These are phyloP conservation scores for Aspergillus cristatus DNA, from an alignment of 495 filamentous ascomycete species.

Conservation along the genomic window DNA sequence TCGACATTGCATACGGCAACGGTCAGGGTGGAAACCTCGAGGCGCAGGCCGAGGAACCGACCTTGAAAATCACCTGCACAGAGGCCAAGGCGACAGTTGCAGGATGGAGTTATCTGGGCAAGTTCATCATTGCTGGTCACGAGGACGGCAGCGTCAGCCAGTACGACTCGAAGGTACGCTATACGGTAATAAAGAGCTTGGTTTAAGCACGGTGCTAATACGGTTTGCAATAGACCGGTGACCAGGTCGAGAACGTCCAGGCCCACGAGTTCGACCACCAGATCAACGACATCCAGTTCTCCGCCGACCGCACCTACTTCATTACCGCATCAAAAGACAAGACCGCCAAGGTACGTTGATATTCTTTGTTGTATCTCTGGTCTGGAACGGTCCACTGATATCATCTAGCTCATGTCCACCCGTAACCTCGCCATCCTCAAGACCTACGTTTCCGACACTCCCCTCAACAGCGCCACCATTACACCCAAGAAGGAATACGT, in stretches of 20 bases:
- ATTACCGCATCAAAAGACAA: constrained; percentile 98
- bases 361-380: neutral
- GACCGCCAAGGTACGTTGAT: constrained; percentile 65
- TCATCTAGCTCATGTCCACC: constrained; percentile 60
- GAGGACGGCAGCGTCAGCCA: constrained; percentile 92
- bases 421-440: constrained; percentile 85
- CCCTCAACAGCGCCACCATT: constrained; percentile 88
- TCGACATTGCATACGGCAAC: constrained; percentile 73
- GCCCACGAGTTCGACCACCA: constrained; percentile 74
- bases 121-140: constrained; percentile 95
- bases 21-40: constrained; percentile 42
- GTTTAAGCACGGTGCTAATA: constrained; percentile 3
- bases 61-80: constrained; percentile 75
- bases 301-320: constrained; percentile 88
- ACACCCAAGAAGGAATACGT: constrained; percentile 94
- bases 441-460: constrained; percentile 87
- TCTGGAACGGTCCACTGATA: constrained; percentile 6
- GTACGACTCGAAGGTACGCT: constrained; percentile 83
- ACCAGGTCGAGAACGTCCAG: constrained; percentile 66
- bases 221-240: constrained; percentile 52
- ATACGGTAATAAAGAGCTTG: neutral
- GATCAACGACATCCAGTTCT: constrained; percentile 94
- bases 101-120: constrained; percentile 82
- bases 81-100: constrained; percentile 96
- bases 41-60: constrained; percentile 72